Conservation (phyloP, 768 basidiomycete species). For the Rhodotorula babjevae region DNA sequence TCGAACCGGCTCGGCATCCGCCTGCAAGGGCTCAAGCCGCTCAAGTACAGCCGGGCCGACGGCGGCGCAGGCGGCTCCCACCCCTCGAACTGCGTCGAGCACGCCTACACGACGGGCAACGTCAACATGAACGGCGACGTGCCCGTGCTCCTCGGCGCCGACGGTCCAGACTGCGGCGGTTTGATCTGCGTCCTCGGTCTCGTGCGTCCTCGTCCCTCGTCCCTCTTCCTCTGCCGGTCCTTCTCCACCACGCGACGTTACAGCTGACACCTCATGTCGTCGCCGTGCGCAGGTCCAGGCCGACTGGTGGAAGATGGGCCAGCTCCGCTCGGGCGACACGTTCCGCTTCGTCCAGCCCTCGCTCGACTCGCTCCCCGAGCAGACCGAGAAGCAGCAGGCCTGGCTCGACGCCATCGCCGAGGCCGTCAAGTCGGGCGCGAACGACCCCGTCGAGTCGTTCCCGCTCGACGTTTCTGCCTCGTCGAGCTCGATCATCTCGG, state of each 20-base stretch:
- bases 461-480: slow-evolving; percentile 34
- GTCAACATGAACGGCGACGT: slow-evolving; percentile 67
- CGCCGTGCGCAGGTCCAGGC: neutral
- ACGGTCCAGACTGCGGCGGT: slow-evolving; percentile 63
- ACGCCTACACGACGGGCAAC: slow-evolving; percentile 53
- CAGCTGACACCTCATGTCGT: neutral
- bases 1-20: slow-evolving; percentile 65
- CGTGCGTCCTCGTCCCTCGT: neutral
- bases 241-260: no score
- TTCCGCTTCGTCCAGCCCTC: slow-evolving; percentile 57
- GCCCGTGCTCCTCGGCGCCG: slow-evolving; percentile 61
- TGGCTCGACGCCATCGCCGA: slow-evolving; percentile 46
- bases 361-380: slow-evolving; percentile 49
- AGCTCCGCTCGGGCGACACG: slow-evolving; percentile 58
- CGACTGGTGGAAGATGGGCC: slow-evolving; percentile 64
- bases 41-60: slow-evolving; percentile 56
- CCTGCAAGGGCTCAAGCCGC: slow-evolving; percentile 53
- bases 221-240: slow-evolving; percentile 1
- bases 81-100: slow-evolving; percentile 57
- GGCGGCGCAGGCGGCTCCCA: slow-evolving; percentile 68
- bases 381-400: slow-evolving; percentile 40
- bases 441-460: neutral
- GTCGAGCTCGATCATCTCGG: slow-evolving; percentile 24
- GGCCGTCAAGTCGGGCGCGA: neutral
- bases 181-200: slow-evolving; percentile 50